A percentile compares a stretch with the other conserved stretches of the same genome.
Conservation (phyloP, 2,329 filamentous ascomycete genomes). For the Onygenales sp. region DNA sequence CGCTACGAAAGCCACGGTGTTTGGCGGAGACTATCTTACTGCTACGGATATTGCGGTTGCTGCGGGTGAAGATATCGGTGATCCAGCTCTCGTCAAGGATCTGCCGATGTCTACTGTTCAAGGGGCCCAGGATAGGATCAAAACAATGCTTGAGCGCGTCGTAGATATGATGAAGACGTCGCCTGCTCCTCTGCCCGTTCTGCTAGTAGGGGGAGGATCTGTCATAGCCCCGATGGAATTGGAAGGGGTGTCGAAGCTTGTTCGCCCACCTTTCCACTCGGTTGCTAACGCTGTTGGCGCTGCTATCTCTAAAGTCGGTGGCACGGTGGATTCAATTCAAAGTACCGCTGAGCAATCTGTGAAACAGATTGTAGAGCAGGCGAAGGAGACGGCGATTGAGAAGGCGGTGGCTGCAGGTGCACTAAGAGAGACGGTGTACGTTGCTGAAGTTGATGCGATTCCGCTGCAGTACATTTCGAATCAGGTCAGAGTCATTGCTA, state of each 20-base stretch:
- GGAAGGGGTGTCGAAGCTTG: slow-evolving; percentile 40
- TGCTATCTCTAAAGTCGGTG: slow-evolving; percentile 45
- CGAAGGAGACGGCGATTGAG: slow-evolving; percentile 27
- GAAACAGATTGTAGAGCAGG: slow-evolving; percentile 11
- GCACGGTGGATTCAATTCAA: slow-evolving; percentile 41
- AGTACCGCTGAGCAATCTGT: slow-evolving; percentile 24
- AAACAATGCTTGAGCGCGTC: slow-evolving; percentile 38
- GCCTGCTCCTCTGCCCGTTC: slow-evolving; percentile 39
- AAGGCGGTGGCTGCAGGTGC: slow-evolving; percentile 40
- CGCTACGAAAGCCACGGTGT: slow-evolving; percentile 39
- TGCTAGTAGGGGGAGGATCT: slow-evolving; percentile 49
- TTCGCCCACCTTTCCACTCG: slow-evolving; percentile 41
- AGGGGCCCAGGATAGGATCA: slow-evolving; percentile 25
- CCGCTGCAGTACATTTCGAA: slow-evolving; percentile 48
- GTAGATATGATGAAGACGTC: slow-evolving; percentile 49
- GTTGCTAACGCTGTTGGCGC: slow-evolving; percentile 52
- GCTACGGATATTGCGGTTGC: slow-evolving; percentile 41
- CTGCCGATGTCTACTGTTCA: slow-evolving; percentile 11
- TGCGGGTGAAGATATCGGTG: slow-evolving; percentile 13
- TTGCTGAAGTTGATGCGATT: slow-evolving; percentile 46
- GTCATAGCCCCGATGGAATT: slow-evolving; percentile 40
- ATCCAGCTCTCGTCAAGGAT: slow-evolving; percentile 13
- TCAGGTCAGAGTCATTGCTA: slow-evolving; percentile 42
- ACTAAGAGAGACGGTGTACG: slow-evolving; percentile 31
- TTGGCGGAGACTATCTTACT: slow-evolving; percentile 46